Conservation (phyloP, 2,329 filamentous ascomycete genomes). For the Aspergillus glaucus region DNA sequence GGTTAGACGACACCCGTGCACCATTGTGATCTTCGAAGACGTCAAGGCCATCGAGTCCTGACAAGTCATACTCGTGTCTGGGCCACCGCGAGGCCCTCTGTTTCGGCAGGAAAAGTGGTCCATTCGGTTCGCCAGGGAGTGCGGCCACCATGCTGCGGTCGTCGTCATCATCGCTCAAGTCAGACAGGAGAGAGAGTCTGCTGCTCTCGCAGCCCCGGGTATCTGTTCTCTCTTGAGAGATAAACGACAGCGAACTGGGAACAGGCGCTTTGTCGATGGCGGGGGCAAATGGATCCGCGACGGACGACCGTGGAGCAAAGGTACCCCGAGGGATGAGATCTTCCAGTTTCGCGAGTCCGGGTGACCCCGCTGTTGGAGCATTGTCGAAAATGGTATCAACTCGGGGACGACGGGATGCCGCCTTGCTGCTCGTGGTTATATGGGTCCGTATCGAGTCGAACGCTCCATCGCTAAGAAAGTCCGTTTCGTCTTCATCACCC, state of each 20-base stretch:
- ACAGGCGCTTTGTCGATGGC: conserved; percentile 14
- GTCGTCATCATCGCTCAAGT: conserved; percentile 20
- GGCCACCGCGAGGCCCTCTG: background rate
- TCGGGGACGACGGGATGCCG: conserved; percentile 49
- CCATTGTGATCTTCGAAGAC: conserved; percentile 1
- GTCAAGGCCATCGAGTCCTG: conserved; percentile 3
- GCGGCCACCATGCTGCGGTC: conserved; percentile 22
- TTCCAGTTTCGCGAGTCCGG: conserved; percentile 40
- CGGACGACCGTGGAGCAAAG: conserved; percentile 27
- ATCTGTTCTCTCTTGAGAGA: conserved; percentile 6
- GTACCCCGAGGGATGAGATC: conserved; percentile 45
- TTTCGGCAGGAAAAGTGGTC: conserved; percentile 5
- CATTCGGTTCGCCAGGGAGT: conserved; percentile 19
- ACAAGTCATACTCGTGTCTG: background rate
- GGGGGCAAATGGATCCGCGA: conserved; percentile 12
- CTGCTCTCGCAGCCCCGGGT: conserved; percentile 10
- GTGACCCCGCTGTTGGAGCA: conserved; percentile 33
- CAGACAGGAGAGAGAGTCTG: conserved; percentile 18
- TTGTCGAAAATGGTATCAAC: conserved; percentile 62
- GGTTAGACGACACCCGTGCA: conserved; percentile 4
- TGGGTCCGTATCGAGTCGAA: conserved; percentile 59
- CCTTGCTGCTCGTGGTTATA: conserved; percentile 48
- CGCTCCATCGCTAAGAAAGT: conserved; percentile 55
- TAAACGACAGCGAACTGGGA: conserved; percentile 6
- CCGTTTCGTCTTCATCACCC: conserved; percentile 56